These are phyloP conservation scores for Apiospora arundinis DNA, from an alignment of 2,329 filamentous ascomycete genomes.

Conservation along the genomic window DNA sequence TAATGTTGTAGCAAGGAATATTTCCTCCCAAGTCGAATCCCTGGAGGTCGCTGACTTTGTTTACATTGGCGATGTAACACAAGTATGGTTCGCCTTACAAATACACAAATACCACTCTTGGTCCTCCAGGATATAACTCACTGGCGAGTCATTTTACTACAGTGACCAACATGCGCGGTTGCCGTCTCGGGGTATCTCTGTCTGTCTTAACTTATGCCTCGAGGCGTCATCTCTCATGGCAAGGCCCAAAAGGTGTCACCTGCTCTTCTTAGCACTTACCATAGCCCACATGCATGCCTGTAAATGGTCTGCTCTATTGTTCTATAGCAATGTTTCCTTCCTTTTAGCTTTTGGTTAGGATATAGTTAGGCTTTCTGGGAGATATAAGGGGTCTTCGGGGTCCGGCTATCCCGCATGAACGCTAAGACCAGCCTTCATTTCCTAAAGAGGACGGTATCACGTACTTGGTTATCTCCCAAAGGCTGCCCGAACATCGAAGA, in stretches of 20 bases:
- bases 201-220: neutral
- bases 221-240: neutral
- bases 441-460: neutral
- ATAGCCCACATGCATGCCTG: neutral
- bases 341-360: neutral
- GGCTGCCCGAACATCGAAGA: neutral
- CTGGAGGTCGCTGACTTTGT: neutral
- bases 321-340: neutral
- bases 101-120: constrained; percentile 4
- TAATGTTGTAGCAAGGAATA: neutral
- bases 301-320: neutral
- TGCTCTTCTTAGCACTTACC: neutral
- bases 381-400: neutral
- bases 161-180: neutral
- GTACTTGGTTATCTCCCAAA: neutral
- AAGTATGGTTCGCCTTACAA: constrained; percentile 2
- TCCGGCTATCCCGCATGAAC: constrained; percentile 1
- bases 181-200: neutral
- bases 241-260: neutral
- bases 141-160: neutral
- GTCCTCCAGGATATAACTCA: neutral
- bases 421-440: neutral
- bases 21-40: neutral
- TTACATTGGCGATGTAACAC: neutral
- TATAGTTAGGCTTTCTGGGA: neutral